These are phyloP conservation scores for Ensete ventricosum DNA, from an alignment of 176 grass and related monocot genomes.

Conservation along the genomic window DNA sequence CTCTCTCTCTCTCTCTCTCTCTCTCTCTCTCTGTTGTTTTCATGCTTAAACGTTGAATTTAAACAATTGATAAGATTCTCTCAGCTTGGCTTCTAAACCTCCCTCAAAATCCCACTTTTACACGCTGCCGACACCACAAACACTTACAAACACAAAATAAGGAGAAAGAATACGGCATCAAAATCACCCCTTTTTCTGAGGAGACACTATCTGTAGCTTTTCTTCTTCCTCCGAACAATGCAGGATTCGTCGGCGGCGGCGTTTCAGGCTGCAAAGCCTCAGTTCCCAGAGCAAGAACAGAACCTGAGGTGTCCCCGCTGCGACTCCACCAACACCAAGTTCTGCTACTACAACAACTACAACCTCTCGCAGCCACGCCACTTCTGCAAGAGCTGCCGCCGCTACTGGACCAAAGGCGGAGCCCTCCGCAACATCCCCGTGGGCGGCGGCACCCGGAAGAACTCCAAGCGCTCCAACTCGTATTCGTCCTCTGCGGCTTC, in stretches of 20 bases:
- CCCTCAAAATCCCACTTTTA: too few species aligned
- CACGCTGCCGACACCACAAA: too few species aligned
- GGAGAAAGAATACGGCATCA: background rate
- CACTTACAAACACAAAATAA: too few species aligned
- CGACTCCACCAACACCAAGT: slow-evolving; percentile 80
- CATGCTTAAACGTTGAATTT: too few species aligned
- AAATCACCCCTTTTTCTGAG: too few species aligned
- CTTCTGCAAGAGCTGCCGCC: slow-evolving; percentile 94
- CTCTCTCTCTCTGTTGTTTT: too few species aligned
- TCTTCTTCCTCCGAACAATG: background rate
- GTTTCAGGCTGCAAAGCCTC: background rate
- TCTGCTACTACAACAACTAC: slow-evolving; percentile 99
- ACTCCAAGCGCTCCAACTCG: background rate
- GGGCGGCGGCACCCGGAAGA: slow-evolving; percentile 14
- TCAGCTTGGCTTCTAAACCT: too few species aligned
- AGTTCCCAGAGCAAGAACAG: slow-evolving; percentile 2
- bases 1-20: too few species aligned
- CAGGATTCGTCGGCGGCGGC: background rate
- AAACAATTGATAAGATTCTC: too few species aligned
- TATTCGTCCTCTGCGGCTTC: background rate
- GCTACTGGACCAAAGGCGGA: slow-evolving; percentile 63
- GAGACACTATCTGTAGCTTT: too few species aligned
- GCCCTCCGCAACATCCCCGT: slow-evolving; percentile 34
- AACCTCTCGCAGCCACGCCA: slow-evolving; percentile 76
- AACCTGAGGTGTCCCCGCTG: slow-evolving; percentile 52